These are phyloP conservation scores for Leptographium radiaticola DNA, from an alignment of 2,329 filamentous ascomycete species.

Conservation along the genomic window DNA sequence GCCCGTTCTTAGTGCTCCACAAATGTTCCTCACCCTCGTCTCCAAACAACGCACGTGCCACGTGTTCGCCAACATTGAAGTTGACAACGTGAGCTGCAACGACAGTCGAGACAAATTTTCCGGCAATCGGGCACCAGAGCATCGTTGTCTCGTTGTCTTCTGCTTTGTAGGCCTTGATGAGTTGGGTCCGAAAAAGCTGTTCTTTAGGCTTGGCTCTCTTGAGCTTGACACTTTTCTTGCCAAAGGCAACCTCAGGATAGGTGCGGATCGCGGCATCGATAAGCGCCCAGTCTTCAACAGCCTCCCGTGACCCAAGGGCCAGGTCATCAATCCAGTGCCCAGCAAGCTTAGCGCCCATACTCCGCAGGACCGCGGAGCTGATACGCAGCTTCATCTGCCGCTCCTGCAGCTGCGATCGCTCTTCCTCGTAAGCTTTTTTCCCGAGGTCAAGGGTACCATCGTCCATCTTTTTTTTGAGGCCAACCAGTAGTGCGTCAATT, in stretches of 20 bases:
- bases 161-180: too few species aligned
- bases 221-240: too few species aligned
- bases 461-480: background rate
- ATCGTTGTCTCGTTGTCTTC: too few species aligned
- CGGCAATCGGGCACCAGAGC: too few species aligned
- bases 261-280: too few species aligned
- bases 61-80: too few species aligned
- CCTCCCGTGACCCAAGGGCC: background rate
- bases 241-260: too few species aligned
- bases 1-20: too few species aligned
- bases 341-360: background rate
- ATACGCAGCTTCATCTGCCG: background rate
- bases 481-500: background rate
- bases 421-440: background rate
- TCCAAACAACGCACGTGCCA: background rate
- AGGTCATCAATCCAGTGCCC: background rate
- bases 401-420: background rate
- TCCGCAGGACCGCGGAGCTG: background rate
- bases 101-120: too few species aligned
- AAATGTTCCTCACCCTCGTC: background rate
- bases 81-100: too few species aligned
- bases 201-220: too few species aligned
- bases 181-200: too few species aligned
- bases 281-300: background rate
- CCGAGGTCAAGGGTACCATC: background rate